Percentiles rank a stretch among this genome's conserved stretches.
Conservation (phyloP, 2,329 filamentous ascomycete genomes). For the Nemania bipapillata region DNA sequence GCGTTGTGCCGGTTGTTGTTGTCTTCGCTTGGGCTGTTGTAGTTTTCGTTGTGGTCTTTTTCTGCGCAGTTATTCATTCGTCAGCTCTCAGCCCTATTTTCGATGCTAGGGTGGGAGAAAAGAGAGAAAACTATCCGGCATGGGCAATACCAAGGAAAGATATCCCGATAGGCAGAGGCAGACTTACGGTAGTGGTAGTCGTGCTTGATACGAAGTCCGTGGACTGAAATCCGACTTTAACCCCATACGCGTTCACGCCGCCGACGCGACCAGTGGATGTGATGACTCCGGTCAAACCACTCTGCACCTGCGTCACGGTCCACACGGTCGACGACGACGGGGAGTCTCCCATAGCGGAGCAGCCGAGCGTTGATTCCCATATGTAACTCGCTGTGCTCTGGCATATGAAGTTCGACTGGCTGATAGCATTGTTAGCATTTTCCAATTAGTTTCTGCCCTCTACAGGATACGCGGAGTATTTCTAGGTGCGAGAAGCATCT, state of each 20-base stretch:
- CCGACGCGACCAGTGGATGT: slow-evolving; percentile 20
- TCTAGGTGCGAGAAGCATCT: not conserved
- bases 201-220: slow-evolving; percentile 32
- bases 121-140: too few species aligned
- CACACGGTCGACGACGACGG: slow-evolving; percentile 14
- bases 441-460: not conserved
- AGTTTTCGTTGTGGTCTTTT: not conserved
- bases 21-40: not conserved
- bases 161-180: not conserved
- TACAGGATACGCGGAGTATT: not conserved
- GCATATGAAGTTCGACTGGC: slow-evolving; percentile 32
- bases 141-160: too few species aligned
- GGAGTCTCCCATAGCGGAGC: not conserved
- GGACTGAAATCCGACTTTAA: slow-evolving; percentile 39
- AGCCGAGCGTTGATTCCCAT: slow-evolving; percentile 41
- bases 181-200: not conserved
- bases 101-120: not conserved
- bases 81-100: not conserved
- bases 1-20: not conserved
- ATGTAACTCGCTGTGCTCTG: slow-evolving; percentile 6
- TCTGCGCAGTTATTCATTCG: not conserved
- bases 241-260: slow-evolving; percentile 40
- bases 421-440: slow-evolving; percentile 12
- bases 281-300: slow-evolving; percentile 8
- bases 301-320: slow-evolving; percentile 26